Evolutionary conservation across 441 rosid species (phyloP), one percentile per base, ranked within the genome.

Genomic region (Arabidopsis hybrid): DNA sequence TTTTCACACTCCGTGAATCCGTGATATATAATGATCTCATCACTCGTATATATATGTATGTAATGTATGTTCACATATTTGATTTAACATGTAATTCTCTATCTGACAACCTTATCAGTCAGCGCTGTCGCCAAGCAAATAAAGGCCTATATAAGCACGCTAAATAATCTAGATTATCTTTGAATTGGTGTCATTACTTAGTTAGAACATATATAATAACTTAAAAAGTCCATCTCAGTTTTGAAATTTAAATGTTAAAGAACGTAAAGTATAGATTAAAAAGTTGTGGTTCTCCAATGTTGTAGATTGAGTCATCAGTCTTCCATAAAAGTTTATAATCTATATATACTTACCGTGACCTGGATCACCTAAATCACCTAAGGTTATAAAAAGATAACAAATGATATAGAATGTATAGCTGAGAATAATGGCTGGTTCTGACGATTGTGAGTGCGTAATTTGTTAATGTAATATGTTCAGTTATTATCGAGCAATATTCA

Each of bases 121-220:
- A 53, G 42, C 40, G 42, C 61, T 40, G 39, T 38, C 51, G 14
- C 50, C 26, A 36, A 5, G 47, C 8, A 50, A 50, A 65, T 18
- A 13, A 18, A 64, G 31, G 32, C 16, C 56, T 43, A 46, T 46
- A 7, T 14, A 53, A 40, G 52, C 53, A 67, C 42, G 62, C 62
- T 17, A 42, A 67, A 67, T 53, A 40, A 55, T 42, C 5, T 40
- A 53, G 62, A 67, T 67, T 29, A 67, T n/a, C 39, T 26, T 10
- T 38, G 21, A 21, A 36, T 46, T 46, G 8, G 60, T 39, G 14
- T 53, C 50, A 26, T 52, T 67, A 29, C 51, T 26, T 53, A 29
- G 29, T 39, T 29, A 29, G 36, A 8, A 3, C 29, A 21, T 21
- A 21, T 21, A 39, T 11, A 17, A 12, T 26, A 39, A 26, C 29